Evolutionary conservation across 2,329 filamentous ascomycete species (phyloP), one percentile per base, ranked within the genome.

Genomic region (Periglandula ipomoeae): DNA sequence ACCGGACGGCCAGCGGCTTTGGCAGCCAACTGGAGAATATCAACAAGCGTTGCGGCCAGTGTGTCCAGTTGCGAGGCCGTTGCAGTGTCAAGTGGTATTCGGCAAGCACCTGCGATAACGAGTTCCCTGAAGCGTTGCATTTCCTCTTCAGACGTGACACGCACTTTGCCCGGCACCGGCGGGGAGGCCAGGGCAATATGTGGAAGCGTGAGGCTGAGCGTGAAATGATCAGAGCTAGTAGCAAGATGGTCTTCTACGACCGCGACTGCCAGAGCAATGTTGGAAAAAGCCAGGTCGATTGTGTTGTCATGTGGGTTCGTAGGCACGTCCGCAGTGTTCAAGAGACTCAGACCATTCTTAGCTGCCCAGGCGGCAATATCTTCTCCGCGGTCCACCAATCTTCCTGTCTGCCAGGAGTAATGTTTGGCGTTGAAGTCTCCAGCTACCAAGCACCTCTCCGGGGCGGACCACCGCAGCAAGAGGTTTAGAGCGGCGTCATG

Each of bases 281-380:
- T 44, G 1, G 39, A 50, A 39, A 56, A 54, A 39, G 49, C 50
- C 7, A 55, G 52, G 44, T 53, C 50, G 19, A 53, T 47, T 3
- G 50, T 54, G 42, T 52, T 55, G 3, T 50, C 50, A 39, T 52
- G 48, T 30, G 26, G 46, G 48, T 53, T 53, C 20, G 53, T 55
- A 10, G 52, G 52, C 19, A 50, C 47, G 23, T 52, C 52, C 22
- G 39, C 24, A 15, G 46, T 30, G 39, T 55, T 55, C 3, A 55
- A 50, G 7, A 55, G 46, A 37, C 22, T 39, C 11, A 54, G 46
- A 8, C 46, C 42, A 38, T 52, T 51, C n/a, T 46, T 48, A 3
- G 30, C 42, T 38, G 41, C 50, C 50, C 49, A 52, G 10, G 35
- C 7, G 7, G 26, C 26, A 8, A 30, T 11, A 30, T 30, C 26